phyloP scores from a whole-genome alignment of 2,329 filamentous ascomycete species.

The Dryadomyces quercus-mongolicae region DNA sequence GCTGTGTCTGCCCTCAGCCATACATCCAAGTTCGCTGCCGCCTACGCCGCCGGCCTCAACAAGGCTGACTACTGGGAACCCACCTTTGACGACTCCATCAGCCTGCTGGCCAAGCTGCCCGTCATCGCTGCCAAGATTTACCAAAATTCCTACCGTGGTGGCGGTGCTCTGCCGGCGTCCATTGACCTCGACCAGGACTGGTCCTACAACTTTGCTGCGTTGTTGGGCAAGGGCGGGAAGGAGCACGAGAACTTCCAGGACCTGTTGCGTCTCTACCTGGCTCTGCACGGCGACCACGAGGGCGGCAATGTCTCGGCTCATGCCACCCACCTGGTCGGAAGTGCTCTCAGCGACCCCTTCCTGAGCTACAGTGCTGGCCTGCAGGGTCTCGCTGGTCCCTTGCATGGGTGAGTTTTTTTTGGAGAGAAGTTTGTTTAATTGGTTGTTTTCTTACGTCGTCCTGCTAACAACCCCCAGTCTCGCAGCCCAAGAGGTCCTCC shows the following conservation, averaged over 20 bases:
- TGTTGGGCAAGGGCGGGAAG: conserved; percentile 81
- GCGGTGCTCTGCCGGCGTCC: conserved; percentile 59
- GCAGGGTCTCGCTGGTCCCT: conserved; percentile 86
- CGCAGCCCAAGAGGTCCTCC: conserved; percentile 90
- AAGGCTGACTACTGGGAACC: conserved; percentile 99
- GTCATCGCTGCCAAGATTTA: conserved; percentile 97
- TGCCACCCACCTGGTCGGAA: conserved; percentile 87
- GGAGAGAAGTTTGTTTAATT: neutral
- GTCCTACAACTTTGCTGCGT: conserved; percentile 96
- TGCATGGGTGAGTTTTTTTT: conserved; percentile 51
- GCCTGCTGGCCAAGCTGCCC: conserved; percentile 86
- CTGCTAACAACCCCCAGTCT: conserved; percentile 37
- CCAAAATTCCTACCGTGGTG: conserved; percentile 74
- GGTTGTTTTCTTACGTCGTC: neutral
- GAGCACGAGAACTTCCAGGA: conserved; percentile 94
- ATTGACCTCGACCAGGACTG: conserved; percentile 83
- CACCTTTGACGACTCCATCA: conserved; percentile 91
- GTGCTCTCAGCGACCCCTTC: conserved; percentile 88
- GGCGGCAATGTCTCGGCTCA: conserved; percentile 96
- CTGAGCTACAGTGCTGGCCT: conserved; percentile 92
- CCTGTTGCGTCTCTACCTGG: conserved; percentile 83
- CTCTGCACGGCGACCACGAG: conserved; percentile 95
- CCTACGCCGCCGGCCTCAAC: conserved; percentile 79
- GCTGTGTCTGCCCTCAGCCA: conserved; percentile 94
- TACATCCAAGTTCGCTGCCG: conserved; percentile 84